Conservation (phyloP, 2,329 filamentous ascomycete genomes). For the Pseudopyrenochaeta lycopersici region DNA sequence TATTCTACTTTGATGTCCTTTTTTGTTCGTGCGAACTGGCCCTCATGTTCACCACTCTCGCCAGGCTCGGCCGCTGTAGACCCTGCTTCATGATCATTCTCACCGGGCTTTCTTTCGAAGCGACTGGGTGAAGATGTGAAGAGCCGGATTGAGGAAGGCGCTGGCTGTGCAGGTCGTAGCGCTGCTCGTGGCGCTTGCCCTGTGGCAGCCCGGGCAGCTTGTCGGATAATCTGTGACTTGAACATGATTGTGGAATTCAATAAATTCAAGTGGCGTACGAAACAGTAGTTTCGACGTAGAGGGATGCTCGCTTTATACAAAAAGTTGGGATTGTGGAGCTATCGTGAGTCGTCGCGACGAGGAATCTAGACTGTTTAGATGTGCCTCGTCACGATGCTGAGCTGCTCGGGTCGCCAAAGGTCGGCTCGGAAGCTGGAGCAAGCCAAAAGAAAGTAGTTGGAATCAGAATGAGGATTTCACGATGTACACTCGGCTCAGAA, state of each 20-base stretch:
- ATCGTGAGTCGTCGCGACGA: slow-evolving; percentile 12
- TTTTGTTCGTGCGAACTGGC: slow-evolving; percentile 81
- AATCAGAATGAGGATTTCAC: slow-evolving; percentile 5
- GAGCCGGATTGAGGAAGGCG: slow-evolving; percentile 27
- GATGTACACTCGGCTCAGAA: slow-evolving; percentile 13
- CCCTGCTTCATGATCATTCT: slow-evolving; percentile 41
- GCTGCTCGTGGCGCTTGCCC: slow-evolving; percentile 39
- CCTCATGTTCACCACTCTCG: slow-evolving; percentile 62
- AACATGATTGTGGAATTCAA: slow-evolving; percentile 39
- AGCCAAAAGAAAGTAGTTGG: slow-evolving; percentile 6
- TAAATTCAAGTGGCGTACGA: slow-evolving; percentile 5
- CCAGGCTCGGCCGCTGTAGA: slow-evolving; percentile 50
- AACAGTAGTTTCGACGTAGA: slow-evolving; percentile 1
- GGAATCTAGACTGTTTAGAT: slow-evolving; percentile 14
- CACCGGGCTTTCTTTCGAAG: slow-evolving; percentile 31
- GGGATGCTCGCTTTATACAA: slow-evolving; percentile 5
- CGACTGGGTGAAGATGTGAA: slow-evolving; percentile 41
- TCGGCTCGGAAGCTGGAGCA: slow-evolving; percentile 9
- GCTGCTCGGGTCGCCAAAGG: slow-evolving; percentile 17
- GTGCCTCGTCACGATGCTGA: slow-evolving; percentile 3
- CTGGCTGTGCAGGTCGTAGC: slow-evolving; percentile 27
- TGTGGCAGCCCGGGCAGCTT: slow-evolving; percentile 36
- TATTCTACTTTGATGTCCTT: slow-evolving; percentile 81
- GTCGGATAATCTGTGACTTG: slow-evolving; percentile 42
- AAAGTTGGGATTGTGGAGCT: slow-evolving; percentile 15